Conservation (phyloP, 495 filamentous ascomycete species). For the Talaromyces trachyspermus region DNA sequence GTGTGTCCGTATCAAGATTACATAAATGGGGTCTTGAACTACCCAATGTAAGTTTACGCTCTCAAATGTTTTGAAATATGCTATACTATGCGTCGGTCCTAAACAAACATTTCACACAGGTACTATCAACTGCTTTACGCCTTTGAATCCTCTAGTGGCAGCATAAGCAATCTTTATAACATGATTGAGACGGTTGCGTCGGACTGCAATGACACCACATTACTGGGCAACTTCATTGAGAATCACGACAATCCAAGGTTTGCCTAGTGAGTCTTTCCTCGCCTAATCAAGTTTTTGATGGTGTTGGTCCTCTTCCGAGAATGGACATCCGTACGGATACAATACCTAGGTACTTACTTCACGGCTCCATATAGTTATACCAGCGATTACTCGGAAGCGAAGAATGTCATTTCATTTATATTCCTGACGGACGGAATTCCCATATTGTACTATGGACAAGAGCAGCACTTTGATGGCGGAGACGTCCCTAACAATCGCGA, state of each 20-base stretch:
- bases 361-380: conserved; percentile 17
- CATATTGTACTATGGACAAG: conserved; percentile 54
- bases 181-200: conserved; percentile 36
- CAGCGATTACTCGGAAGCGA: conserved; percentile 33
- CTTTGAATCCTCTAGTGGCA: conserved; percentile 45
- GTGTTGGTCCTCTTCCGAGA: too few relatives aligned
- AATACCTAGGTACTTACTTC: conserved; percentile 3
- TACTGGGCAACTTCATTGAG: conserved; percentile 59
- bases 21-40: conserved; percentile 53
- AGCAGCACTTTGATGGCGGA: conserved; percentile 55
- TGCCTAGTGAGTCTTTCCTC: conserved; percentile 39
- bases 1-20: conserved; percentile 52
- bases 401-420: conserved; percentile 59
- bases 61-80: too few relatives aligned
- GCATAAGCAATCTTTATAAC: conserved; percentile 40
- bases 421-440: conserved; percentile 57
- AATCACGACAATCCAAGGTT: conserved; percentile 61
- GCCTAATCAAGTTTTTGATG: conserved; percentile 13
- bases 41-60: conserved; percentile 37
- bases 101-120: conserved; percentile 16
- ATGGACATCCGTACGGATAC: too few relatives aligned
- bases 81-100: too few relatives aligned
- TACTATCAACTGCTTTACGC: conserved; percentile 46
- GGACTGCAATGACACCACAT: conserved; percentile 43
- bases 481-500: conserved; percentile 58